Conservation (phyloP, 2,329 filamentous ascomycete genomes). For the Penicillium sp. region DNA sequence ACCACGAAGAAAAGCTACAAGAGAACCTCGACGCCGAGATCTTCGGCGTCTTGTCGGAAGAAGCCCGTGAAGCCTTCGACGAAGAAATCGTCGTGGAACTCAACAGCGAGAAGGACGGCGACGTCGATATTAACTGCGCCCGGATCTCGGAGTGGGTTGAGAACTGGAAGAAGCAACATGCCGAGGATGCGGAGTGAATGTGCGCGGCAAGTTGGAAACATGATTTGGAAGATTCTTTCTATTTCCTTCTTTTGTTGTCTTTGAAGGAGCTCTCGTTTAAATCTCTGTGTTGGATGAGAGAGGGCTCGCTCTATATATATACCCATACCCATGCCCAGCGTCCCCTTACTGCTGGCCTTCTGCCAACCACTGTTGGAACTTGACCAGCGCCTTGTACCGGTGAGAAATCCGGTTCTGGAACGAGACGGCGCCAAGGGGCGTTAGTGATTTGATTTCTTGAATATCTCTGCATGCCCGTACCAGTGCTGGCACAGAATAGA, state of each 20-base stretch:
- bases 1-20: slow-evolving; percentile 84
- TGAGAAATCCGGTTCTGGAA: slow-evolving; percentile 84
- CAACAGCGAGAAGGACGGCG: slow-evolving; percentile 77
- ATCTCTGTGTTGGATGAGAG: slow-evolving; percentile 16
- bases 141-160: slow-evolving; percentile 81
- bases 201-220: background rate
- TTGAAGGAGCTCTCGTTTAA: slow-evolving; percentile 6
- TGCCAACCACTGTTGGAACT: slow-evolving; percentile 81
- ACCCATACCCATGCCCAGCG: slow-evolving; percentile 20
- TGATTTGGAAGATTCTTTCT: slow-evolving; percentile 2
- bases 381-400: slow-evolving; percentile 82
- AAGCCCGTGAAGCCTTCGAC: slow-evolving; percentile 85
- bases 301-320: slow-evolving; percentile 26
- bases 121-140: slow-evolving; percentile 88
- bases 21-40: slow-evolving; percentile 98
- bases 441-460: slow-evolving; percentile 26
- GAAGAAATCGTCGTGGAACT: slow-evolving; percentile 89
- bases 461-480: background rate
- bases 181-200: slow-evolving; percentile 37
- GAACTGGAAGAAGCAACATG: slow-evolving; percentile 72
- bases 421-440: background rate
- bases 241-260: background rate
- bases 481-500: background rate
- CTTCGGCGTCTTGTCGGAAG: slow-evolving; percentile 91
- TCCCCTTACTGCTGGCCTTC: slow-evolving; percentile 38